These are phyloP conservation scores for Fusarium paranaense DNA, from an alignment of 2,329 filamentous ascomycete species.

Conservation along the genomic window DNA sequence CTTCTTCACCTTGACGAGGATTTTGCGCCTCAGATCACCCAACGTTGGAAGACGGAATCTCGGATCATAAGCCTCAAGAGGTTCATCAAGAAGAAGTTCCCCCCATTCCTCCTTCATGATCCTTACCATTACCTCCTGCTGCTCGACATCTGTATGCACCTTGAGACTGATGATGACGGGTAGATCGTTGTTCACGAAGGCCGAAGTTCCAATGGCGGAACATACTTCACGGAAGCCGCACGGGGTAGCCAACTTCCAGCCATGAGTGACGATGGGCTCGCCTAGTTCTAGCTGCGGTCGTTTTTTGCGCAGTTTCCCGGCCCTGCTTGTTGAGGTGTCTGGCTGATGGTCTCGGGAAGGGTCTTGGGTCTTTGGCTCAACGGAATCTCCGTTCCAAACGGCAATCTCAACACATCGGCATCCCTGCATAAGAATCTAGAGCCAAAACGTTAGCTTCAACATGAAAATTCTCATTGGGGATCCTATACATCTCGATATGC, in stretches of 20 bases:
- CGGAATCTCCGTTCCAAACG: slow-evolving; percentile 81
- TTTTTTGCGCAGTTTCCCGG: background rate
- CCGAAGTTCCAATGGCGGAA: slow-evolving; percentile 79
- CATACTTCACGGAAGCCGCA: slow-evolving; percentile 90
- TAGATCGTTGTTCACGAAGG: slow-evolving; percentile 79
- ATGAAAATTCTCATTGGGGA: background rate
- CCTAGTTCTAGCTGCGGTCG: too few relatives aligned
- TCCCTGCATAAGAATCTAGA: slow-evolving; percentile 70
- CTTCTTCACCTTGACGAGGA: slow-evolving; percentile 82
- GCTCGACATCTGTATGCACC: slow-evolving; percentile 82
- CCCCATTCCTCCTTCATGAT: slow-evolving; percentile 94
- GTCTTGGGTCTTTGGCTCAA: background rate
- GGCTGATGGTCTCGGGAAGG: background rate
- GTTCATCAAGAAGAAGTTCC: slow-evolving; percentile 73
- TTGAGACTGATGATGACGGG: slow-evolving; percentile 93
- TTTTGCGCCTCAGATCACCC: slow-evolving; percentile 79
- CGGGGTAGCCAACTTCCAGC: slow-evolving; percentile 82
- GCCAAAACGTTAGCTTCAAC: background rate
- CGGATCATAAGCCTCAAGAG: slow-evolving; percentile 46
- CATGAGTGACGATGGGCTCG: slow-evolving; percentile 82
- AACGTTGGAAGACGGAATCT: slow-evolving; percentile 73
- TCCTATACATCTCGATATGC: slow-evolving; percentile 74
- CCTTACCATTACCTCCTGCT: slow-evolving; percentile 91
- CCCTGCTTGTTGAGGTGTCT: background rate
- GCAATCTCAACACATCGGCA: slow-evolving; percentile 95